phyloP scores from a whole-genome alignment of 2,329 filamentous ascomycete species.

The Microcyclosporella mali region DNA sequence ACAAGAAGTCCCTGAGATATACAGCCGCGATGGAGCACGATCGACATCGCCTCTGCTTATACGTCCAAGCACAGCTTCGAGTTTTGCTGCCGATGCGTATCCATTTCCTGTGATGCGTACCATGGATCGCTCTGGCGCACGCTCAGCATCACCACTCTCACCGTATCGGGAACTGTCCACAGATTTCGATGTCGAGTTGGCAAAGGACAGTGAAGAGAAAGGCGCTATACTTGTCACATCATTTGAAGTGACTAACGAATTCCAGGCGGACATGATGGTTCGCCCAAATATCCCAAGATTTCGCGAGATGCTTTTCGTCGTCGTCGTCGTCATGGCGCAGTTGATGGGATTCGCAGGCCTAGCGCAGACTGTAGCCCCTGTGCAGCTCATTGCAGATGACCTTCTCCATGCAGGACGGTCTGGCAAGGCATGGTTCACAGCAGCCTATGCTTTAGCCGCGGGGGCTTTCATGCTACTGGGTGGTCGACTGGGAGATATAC shows the following conservation, averaged over 20 bases:
- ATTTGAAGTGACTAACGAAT: not conserved
- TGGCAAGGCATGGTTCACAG: conserved; percentile 40
- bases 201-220: conserved; percentile 12
- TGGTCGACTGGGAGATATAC: conserved; percentile 39
- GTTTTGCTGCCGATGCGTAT: too few species aligned
- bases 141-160: too few species aligned
- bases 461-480: conserved; percentile 42
- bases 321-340: conserved; percentile 24
- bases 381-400: conserved; percentile 41
- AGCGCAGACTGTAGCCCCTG: conserved; percentile 32
- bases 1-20: conserved; percentile 23
- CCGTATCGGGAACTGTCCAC: conserved; percentile 11
- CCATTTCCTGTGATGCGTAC: too few species aligned
- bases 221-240: not conserved
- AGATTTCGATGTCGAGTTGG: conserved; percentile 11
- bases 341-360: conserved; percentile 26
- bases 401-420: conserved; percentile 37
- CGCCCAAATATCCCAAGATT: conserved; percentile 15
- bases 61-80: too few species aligned
- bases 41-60: conserved; percentile 24
- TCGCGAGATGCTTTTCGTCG: conserved; percentile 23
- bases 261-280: too few species aligned
- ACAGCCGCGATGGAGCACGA: conserved; percentile 15
- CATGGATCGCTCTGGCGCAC: too few species aligned
- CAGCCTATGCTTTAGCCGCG: conserved; percentile 38